phyloP scores from a whole-genome alignment of 73 alveolate species.

The Paramecium biaurelia region DNA sequence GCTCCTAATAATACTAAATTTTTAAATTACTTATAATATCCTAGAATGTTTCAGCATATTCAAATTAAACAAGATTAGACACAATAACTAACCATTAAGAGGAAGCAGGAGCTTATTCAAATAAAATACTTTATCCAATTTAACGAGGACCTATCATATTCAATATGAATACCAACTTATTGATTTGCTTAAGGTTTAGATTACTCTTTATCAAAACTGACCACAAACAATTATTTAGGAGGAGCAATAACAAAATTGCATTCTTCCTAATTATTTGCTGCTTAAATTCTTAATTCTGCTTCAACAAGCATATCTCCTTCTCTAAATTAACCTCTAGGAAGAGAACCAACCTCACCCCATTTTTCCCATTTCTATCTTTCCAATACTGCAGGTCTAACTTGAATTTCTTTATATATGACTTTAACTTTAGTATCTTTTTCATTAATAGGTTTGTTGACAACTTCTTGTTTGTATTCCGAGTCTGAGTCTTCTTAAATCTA shows the following conservation, averaged over 20 bases:
- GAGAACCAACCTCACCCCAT: not conserved
- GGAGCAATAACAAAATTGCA: constrained; percentile 17
- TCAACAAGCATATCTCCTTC: constrained; percentile 42
- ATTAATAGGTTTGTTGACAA: not conserved
- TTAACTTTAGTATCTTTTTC: not conserved
- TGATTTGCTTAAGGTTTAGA: not conserved
- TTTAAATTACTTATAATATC: not conserved
- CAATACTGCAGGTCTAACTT: constrained; percentile 9
- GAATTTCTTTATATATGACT: not conserved
- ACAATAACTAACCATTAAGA: constrained; percentile 8
- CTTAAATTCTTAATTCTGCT: constrained; percentile 44
- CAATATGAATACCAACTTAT: not conserved
- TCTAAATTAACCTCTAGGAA: not conserved
- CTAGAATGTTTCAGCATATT: not conserved
- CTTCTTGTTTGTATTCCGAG: not conserved
- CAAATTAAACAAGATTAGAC: not conserved
- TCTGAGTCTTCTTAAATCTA: not conserved
- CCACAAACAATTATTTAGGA: constrained; percentile 45
- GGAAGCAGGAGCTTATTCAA: not conserved
- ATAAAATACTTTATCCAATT: not conserved
- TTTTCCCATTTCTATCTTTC: not conserved
- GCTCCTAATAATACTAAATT: not conserved
- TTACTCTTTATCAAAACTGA: not conserved
- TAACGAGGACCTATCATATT: not conserved
- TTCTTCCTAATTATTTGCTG: constrained; percentile 29